phyloP scores from a whole-genome alignment of 257 asterid genomes.

The Datura wrightii region DNA sequence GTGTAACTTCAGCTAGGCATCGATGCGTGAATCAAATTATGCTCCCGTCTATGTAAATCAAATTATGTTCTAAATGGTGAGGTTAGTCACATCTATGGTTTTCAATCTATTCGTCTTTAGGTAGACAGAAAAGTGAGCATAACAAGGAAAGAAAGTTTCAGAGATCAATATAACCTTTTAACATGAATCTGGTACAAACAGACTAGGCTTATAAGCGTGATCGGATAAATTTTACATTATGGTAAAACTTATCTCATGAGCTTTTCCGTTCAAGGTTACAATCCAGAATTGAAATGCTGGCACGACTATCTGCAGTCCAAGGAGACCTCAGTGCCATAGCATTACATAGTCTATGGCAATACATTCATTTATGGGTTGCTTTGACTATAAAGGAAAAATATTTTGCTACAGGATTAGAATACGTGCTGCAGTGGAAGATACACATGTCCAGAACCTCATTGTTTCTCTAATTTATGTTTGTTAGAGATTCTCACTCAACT shows the following conservation, averaged over 20 bases:
- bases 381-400: background rate
- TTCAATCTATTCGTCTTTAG: background rate
- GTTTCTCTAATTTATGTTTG: background rate
- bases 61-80: background rate
- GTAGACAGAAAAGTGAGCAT: background rate
- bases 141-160: background rate
- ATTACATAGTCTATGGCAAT: background rate
- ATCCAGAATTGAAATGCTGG: background rate
- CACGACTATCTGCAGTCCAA: background rate
- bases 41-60: background rate
- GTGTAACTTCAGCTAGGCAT: conserved; percentile 6
- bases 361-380: background rate
- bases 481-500: background rate
- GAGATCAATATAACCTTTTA: background rate
- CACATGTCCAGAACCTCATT: background rate
- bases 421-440: conserved; percentile 4
- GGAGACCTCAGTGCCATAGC: background rate
- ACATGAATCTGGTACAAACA: background rate
- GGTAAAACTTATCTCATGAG: background rate
- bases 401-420: background rate
- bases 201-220: background rate
- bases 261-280: background rate
- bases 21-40: background rate
- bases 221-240: background rate
- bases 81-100: background rate